Evolutionary conservation across 257 asterid species (phyloP).

Genomic region (Gardenia jasminoides): DNA sequence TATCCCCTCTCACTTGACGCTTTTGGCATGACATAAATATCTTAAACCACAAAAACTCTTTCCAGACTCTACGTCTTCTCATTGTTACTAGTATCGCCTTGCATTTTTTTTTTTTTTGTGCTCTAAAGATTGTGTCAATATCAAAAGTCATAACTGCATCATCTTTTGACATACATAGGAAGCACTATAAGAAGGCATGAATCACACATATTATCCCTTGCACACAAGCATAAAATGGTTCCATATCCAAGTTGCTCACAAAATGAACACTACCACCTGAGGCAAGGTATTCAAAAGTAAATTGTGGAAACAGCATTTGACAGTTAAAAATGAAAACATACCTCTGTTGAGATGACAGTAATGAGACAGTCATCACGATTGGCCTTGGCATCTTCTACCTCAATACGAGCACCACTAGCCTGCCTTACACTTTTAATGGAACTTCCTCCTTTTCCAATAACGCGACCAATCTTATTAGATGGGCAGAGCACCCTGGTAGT

Average conservation of each 20-base stretch:
- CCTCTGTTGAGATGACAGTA: conserved; percentile 82
- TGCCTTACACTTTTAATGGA: conserved; percentile 74
- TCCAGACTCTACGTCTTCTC: no score
- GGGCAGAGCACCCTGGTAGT: conserved; percentile 72
- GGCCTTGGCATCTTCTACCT: conserved; percentile 73
- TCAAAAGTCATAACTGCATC: no score
- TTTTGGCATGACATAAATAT: no score
- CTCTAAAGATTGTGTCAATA: no score
- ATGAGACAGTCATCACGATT: conserved; percentile 64
- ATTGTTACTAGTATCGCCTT: no score
- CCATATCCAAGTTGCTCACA: background rate
- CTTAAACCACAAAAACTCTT: no score
- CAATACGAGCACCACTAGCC: conserved; percentile 88
- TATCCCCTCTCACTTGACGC: no score
- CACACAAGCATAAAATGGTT: no score
- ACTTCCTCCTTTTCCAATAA: conserved; percentile 89
- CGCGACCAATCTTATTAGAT: conserved; percentile 74
- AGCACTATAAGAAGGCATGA: no score
- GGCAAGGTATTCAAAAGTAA: background rate
- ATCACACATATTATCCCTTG: no score
- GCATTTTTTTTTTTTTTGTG: no score
- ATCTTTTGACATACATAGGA: no score
- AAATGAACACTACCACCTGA: background rate
- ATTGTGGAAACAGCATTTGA: background rate
- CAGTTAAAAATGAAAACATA: conserved; percentile 19